Evolutionary conservation across 2,329 filamentous ascomycete species (phyloP), one percentile per base, ranked within the genome.

Genomic region (Alternaria alternata): DNA sequence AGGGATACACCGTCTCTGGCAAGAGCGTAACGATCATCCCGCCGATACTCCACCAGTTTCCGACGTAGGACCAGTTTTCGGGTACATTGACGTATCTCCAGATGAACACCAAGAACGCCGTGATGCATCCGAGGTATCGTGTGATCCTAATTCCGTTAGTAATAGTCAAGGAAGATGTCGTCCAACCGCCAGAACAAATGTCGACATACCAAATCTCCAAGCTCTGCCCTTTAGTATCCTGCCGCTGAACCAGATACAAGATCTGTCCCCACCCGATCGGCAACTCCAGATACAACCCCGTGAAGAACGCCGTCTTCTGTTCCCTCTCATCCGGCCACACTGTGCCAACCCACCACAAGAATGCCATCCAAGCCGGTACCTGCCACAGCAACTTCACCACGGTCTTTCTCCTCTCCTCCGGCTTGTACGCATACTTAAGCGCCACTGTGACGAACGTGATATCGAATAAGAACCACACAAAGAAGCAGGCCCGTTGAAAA

Each of bases 271-370:
- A 79, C 14, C 76, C 74, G 56, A 80, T 80, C 6, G 78, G 78
- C 46, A 79, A 64, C 52, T 80, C 74, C 28, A 81, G 54, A 49
- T 76, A 65, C 34, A 77, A 46, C 0, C 78, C 78, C 16, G 77
- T 80, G 74, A 77, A 80, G 56, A 78, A 81, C 20, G 78, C 79
- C 4, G 78, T 80, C 24, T 79, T 57, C 51, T 80, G 78, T 64
- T 80, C 76, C 22, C 78, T 69, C 62, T 80, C 78, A 62, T 80
- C 78, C 2, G 76, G 76, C 68, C 71, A 81, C 24, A 63, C 39
- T 32, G 51, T 57, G 12, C 74, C 74, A 11, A 72, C 44, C 24
- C 53, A 57, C 61, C 71, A 73, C 39, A 80, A 59, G 22, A 76
- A 66, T 1, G n/a, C 70, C 26, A 79, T 64, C 30, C 75, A 75